Percentiles rank a stretch among this genome's conserved stretches.
phyloP scores from a whole-genome alignment of 225 moss, liverwort and hornwort genomes.

The Climacium dendroides region DNA sequence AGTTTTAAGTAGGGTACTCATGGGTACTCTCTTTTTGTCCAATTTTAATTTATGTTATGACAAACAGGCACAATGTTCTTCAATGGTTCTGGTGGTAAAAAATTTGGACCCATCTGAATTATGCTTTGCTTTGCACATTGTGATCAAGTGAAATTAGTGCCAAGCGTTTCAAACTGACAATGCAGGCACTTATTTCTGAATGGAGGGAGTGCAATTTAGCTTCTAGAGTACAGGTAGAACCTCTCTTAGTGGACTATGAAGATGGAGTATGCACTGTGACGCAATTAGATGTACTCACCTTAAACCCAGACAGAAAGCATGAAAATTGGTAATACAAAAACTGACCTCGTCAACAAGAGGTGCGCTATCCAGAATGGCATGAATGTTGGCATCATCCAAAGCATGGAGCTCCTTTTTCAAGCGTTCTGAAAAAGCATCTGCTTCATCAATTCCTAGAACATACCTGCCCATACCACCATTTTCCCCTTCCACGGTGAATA shows the following conservation, averaged over 20 bases:
- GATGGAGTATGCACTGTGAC: neutral
- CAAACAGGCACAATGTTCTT: neutral
- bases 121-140: neutral
- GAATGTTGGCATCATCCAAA: conserved; percentile 85
- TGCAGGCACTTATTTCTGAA: neutral
- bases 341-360: conserved; percentile 83
- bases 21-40: neutral
- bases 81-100: neutral
- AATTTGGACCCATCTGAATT: neutral
- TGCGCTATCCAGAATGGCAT: conserved; percentile 87
- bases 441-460: conserved; percentile 89
- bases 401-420: conserved; percentile 75
- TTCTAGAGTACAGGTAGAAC: too few relatives aligned
- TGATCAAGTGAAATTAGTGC: neutral
- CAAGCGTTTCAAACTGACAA: neutral
- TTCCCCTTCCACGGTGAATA: neutral
- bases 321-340: neutral
- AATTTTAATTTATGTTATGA: neutral
- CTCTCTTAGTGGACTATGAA: too few relatives aligned
- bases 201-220: too few relatives aligned
- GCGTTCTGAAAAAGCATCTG: conserved; percentile 94
- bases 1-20: neutral
- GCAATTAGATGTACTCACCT: neutral
- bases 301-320: neutral
- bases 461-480: conserved; percentile 40